These are phyloP conservation scores for Zygosaccharomyces pseudobailii DNA, from an alignment of 1,139 yeast genomes.

Conservation along the genomic window DNA sequence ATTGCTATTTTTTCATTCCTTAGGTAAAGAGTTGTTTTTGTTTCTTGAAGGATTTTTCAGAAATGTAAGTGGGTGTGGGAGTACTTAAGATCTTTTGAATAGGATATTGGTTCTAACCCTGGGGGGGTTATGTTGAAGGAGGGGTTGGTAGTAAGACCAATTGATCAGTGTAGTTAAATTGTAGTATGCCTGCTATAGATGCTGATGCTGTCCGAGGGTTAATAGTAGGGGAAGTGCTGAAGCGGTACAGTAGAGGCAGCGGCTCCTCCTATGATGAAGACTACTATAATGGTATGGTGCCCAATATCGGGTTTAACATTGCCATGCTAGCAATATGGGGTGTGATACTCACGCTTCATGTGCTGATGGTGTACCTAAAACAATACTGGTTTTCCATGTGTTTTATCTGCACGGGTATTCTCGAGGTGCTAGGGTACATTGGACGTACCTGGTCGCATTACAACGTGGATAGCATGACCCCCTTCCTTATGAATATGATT, in stretches of 20 bases:
- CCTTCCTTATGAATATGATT: constrained; percentile 61
- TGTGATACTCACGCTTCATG: constrained; percentile 40
- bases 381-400: constrained; percentile 74
- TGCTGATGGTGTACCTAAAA: constrained; percentile 43
- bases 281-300: constrained; percentile 22
- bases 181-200: background rate
- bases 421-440: constrained; percentile 69
- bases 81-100: constrained; percentile 2
- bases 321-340: constrained; percentile 49
- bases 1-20: background rate
- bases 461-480: constrained; percentile 37
- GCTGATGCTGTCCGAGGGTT: background rate
- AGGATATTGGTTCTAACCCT: background rate
- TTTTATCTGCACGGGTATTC: constrained; percentile 53
- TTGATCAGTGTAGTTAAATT: background rate
- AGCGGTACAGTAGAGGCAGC: constrained; percentile 3
- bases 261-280: constrained; percentile 14
- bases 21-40: background rate
- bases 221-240: background rate
- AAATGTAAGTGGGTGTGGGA: background rate
- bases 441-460: constrained; percentile 52
- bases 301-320: constrained; percentile 37
- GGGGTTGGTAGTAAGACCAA: background rate
- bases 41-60: background rate
- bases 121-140: background rate